phyloP scores from a whole-genome alignment of 352 stramenopile genomes.

The Blastocystis sp. region DNA sequence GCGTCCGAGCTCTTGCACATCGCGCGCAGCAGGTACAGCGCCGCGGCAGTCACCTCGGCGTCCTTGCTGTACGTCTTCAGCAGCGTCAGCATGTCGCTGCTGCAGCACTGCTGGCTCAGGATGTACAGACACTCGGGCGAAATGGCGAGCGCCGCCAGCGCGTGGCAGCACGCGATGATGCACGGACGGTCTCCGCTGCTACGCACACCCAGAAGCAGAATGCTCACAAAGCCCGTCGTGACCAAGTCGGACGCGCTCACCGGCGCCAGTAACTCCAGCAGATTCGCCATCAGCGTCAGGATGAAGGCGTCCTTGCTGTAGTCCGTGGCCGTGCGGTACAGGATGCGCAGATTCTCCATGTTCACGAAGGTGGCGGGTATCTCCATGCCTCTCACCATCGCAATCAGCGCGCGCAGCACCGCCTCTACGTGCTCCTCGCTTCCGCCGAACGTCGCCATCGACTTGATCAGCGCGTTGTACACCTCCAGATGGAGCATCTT shows the following conservation, averaged over 20 bases:
- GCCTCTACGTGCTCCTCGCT: constrained; percentile 14
- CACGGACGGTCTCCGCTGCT: not conserved
- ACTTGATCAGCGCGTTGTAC: constrained; percentile 52
- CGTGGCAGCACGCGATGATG: constrained; percentile 43
- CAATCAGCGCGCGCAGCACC: constrained; percentile 30
- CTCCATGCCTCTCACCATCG: not conserved
- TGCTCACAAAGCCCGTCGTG: constrained; percentile 35
- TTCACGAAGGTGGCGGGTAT: not conserved
- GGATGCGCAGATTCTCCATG: not conserved
- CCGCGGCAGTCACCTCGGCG: constrained; percentile 6
- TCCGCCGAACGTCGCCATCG: constrained; percentile 2
- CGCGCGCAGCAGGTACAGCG: constrained; percentile 2
- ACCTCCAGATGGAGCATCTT: constrained; percentile 52
- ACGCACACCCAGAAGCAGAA: constrained; percentile 31
- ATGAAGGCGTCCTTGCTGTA: constrained; percentile 21
- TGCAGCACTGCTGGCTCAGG: constrained; percentile 43
- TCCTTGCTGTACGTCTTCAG: not conserved
- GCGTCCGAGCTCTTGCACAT: constrained; percentile 18
- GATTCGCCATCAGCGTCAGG: not conserved
- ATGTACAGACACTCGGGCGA: constrained; percentile 36
- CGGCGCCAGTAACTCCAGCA: not conserved
- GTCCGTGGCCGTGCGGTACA: constrained; percentile 18
- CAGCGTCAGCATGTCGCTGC: constrained; percentile 5
- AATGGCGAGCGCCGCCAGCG: constrained; percentile 5
- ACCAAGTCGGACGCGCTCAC: constrained; percentile 20